Percentiles rank a stretch among this genome's conserved stretches.
These are phyloP conservation scores for Lophium mytilinum DNA, from an alignment of 495 filamentous ascomycete species.

Conservation along the genomic window DNA sequence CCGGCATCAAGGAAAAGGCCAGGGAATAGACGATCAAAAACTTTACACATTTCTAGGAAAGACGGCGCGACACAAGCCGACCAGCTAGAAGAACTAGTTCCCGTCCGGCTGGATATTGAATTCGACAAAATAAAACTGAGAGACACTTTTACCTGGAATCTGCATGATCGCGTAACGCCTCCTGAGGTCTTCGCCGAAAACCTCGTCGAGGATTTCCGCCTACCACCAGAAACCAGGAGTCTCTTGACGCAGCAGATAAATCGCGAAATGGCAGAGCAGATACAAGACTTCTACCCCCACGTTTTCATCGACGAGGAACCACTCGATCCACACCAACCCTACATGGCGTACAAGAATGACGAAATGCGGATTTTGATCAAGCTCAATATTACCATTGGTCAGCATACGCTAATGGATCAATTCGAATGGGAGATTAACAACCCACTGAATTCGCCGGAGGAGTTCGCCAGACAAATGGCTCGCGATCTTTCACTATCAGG, in stretches of 20 bases:
- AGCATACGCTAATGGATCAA: slow-evolving; percentile 89
- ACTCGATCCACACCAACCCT: slow-evolving; percentile 81
- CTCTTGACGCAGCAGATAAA: slow-evolving; percentile 69
- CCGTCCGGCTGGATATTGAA: slow-evolving; percentile 86
- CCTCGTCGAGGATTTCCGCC: slow-evolving; percentile 82
- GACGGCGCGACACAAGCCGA: slow-evolving; percentile 79
- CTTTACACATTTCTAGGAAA: slow-evolving; percentile 63
- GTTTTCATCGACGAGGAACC: slow-evolving; percentile 83
- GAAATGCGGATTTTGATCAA: slow-evolving; percentile 96
- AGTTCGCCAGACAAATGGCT: slow-evolving; percentile 84
- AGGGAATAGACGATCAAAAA: slow-evolving; percentile 62
- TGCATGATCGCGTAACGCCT: slow-evolving; percentile 76
- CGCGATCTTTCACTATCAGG: slow-evolving; percentile 85
- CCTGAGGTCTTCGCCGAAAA: slow-evolving; percentile 77
- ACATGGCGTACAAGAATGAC: slow-evolving; percentile 92
- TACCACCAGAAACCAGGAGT: slow-evolving; percentile 55
- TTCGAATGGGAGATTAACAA: slow-evolving; percentile 99
- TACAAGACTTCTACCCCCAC: slow-evolving; percentile 87
- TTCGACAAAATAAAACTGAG: slow-evolving; percentile 92
- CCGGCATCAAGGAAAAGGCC: slow-evolving; percentile 62
- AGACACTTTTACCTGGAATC: slow-evolving; percentile 98
- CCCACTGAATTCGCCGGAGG: slow-evolving; percentile 81
- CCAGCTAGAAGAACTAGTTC: slow-evolving; percentile 82
- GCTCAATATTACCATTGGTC: slow-evolving; percentile 94
- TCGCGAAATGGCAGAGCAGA: slow-evolving; percentile 77